A percentile compares a stretch with the other conserved stretches of the same genome.
Evolutionary conservation across 2,329 filamentous ascomycete genomes (phyloP).

Genomic region (Amesomyces nigricolor): DNA sequence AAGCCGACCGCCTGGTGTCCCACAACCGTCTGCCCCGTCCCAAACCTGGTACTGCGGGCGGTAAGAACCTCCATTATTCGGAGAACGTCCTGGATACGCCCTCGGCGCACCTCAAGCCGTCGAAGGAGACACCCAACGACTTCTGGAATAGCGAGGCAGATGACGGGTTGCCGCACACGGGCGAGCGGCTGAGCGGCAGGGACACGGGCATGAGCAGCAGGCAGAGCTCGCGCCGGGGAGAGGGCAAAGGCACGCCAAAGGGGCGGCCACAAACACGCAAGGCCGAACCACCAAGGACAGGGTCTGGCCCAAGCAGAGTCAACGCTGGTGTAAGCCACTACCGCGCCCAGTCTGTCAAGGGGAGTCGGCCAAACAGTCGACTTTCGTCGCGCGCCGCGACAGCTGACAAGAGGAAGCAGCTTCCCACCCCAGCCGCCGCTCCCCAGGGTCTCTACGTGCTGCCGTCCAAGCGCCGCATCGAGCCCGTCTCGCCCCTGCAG

Average conservation of each 20-base stretch:
- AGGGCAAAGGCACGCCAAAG: slow-evolving; percentile 46
- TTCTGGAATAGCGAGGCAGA: slow-evolving; percentile 73
- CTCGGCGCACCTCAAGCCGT: slow-evolving; percentile 32
- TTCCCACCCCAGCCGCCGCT: slow-evolving; percentile 19
- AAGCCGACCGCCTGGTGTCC: slow-evolving; percentile 81
- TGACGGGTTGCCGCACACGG: slow-evolving; percentile 45
- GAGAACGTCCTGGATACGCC: slow-evolving; percentile 80
- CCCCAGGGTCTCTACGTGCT: slow-evolving; percentile 47
- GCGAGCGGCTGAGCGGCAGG: slow-evolving; percentile 43
- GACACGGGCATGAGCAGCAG: slow-evolving; percentile 49
- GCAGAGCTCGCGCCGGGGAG: slow-evolving; percentile 45
- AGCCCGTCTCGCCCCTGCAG: slow-evolving; percentile 66
- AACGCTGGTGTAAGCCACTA: slow-evolving; percentile 41
- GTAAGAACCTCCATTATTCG: slow-evolving; percentile 85
- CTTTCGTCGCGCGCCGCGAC: slow-evolving; percentile 27
- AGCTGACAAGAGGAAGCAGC: slow-evolving; percentile 36
- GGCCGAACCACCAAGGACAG: slow-evolving; percentile 33
- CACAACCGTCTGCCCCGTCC: slow-evolving; percentile 66
- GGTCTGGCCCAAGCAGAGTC: slow-evolving; percentile 37
- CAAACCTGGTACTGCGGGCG: slow-evolving; percentile 66
- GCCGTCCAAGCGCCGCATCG: slow-evolving; percentile 52
- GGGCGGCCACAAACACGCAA: slow-evolving; percentile 54
- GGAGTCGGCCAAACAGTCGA: slow-evolving; percentile 27
- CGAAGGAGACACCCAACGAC: slow-evolving; percentile 40
- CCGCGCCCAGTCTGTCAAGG: slow-evolving; percentile 24